phyloP scores from a whole-genome alignment of 2,329 filamentous ascomycete species.

The Stagonosporopsis tanaceti region DNA sequence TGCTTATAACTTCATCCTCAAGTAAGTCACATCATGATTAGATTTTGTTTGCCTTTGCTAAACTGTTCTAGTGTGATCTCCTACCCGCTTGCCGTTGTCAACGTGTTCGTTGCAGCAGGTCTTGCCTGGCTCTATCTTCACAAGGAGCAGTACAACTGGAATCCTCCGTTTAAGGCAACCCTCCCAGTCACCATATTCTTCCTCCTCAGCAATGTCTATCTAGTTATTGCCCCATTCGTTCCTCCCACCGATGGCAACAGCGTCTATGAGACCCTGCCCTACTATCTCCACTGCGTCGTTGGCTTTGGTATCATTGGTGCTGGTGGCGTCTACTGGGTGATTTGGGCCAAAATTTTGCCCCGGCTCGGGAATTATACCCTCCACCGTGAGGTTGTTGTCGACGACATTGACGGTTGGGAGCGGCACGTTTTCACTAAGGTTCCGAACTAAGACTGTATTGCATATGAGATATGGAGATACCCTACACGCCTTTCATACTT shows the following conservation, averaged over 20 bases:
- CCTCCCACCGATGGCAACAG: conserved; percentile 58
- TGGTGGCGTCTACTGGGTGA: conserved; percentile 61
- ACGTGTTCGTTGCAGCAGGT: conserved; percentile 60
- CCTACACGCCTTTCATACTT: neutral
- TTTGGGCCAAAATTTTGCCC: conserved; percentile 61
- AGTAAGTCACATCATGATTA: conserved; percentile 46
- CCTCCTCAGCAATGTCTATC: conserved; percentile 61
- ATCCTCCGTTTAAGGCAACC: conserved; percentile 59
- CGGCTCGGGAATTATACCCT: conserved; percentile 51
- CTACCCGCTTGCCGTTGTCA: conserved; percentile 68
- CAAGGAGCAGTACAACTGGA: conserved; percentile 55
- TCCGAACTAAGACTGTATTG: conserved; percentile 17
- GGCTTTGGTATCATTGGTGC: conserved; percentile 59
- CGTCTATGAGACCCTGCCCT: conserved; percentile 62
- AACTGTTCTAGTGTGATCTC: conserved; percentile 63
- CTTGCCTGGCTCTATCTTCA: conserved; percentile 58
- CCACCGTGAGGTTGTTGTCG: conserved; percentile 45
- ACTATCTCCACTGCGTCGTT: conserved; percentile 63
- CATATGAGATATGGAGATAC: conserved; percentile 3
- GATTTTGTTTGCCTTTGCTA: conserved; percentile 7
- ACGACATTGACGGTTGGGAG: conserved; percentile 50
- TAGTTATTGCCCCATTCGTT: conserved; percentile 61
- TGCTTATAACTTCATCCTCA: conserved; percentile 67
- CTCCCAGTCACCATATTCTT: conserved; percentile 62
- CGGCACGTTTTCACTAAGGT: conserved; percentile 48